phyloP scores from a whole-genome alignment of 1,284 basidiomycete species.

The Ganoderma meredithae region DNA sequence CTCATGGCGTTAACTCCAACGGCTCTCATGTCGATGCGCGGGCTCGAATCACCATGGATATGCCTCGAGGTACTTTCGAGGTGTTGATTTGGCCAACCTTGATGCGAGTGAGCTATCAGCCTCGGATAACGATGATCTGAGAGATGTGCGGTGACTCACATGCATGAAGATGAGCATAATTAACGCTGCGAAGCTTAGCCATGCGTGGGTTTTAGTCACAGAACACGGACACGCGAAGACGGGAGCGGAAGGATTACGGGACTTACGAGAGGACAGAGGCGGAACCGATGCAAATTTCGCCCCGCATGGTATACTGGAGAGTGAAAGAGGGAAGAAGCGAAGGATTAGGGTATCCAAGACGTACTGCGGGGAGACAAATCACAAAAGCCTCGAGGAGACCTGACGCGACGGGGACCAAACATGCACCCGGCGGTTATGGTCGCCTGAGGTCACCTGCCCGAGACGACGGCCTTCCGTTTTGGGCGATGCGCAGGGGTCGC shows the following conservation, averaged over 20 bases:
- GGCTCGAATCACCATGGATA: conserved; percentile 67
- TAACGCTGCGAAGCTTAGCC: conserved; percentile 64
- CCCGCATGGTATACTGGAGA: conserved; percentile 55
- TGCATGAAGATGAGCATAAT: conserved; percentile 81
- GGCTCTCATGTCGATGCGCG: conserved; percentile 27
- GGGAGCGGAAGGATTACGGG: conserved; percentile 47
- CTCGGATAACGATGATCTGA: conserved; percentile 33
- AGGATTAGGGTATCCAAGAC: conserved; percentile 41
- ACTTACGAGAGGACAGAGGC: conserved; percentile 75
- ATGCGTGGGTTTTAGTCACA: conserved; percentile 36
- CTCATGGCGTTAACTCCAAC: conserved; percentile 32
- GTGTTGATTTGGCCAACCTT: conserved; percentile 86
- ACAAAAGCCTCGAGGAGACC: conserved; percentile 32
- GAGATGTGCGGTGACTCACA: conserved; percentile 51
- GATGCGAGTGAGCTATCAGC: conserved; percentile 26
- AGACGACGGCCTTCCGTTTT: conserved; percentile 15
- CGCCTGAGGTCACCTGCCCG: conserved; percentile 27
- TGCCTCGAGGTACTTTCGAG: conserved; percentile 69
- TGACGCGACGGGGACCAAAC: conserved; percentile 32
- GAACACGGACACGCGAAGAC: conserved; percentile 17
- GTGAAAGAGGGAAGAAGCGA: conserved; percentile 26
- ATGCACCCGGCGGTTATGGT: conserved; percentile 13
- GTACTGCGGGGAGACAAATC: conserved; percentile 27
- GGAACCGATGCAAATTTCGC: conserved; percentile 74
- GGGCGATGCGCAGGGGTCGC: conserved; percentile 23